Base-by-base conservation (phyloP, 2,329 filamentous ascomycete species). In the Saccharata proteae region DNA sequence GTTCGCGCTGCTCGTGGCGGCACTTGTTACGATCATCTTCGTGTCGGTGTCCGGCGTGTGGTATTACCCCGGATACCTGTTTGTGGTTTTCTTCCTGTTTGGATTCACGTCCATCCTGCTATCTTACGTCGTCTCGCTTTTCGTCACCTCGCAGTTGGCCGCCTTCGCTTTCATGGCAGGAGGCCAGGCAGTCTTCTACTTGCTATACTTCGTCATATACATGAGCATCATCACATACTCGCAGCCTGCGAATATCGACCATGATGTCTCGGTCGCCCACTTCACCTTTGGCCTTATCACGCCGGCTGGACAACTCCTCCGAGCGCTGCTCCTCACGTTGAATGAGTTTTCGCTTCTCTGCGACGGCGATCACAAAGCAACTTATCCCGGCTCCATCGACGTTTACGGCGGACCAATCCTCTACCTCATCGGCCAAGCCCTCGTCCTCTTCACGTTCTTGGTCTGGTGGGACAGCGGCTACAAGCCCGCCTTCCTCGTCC, bases 331-430 rank as follows among this genome's bases (percentile, higher is more conserved):
- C 43, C 59, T 92, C 4, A 66, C 77, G 0, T 65, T 93, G 30
- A 94, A 94, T 48, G 63, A 86, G 3, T 93, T 94, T 54, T 85
- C 80, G 1, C 68, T 82, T 0, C 69, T 83, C 2, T 94, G 86
- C 49, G 48, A 57, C 21, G 66, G 71, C 18, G 75, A 69, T 16
- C 38, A 63, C n/a, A 56, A 85, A 13, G 72, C 76, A 1, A 60
- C 64, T 1, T 77, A 82, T 40, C 81, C 85, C 0, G 79, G 73
- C 5, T 72, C 67, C 4, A 72, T 93, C 18, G 65, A 67, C 1
- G 69, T 78, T 16, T 94, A 85, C 44, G 86, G 86, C 17, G 82
- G 81, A 0, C 83, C 84, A 0, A 88, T 93, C 20, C 54, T 90
- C 0, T 93, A 92, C 51, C 69, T 93, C 2, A 67, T 83, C 29